Evolutionary conservation across 2,329 filamentous ascomycete species (phyloP).

Genomic region (Coniochaeta pulveracea): DNA sequence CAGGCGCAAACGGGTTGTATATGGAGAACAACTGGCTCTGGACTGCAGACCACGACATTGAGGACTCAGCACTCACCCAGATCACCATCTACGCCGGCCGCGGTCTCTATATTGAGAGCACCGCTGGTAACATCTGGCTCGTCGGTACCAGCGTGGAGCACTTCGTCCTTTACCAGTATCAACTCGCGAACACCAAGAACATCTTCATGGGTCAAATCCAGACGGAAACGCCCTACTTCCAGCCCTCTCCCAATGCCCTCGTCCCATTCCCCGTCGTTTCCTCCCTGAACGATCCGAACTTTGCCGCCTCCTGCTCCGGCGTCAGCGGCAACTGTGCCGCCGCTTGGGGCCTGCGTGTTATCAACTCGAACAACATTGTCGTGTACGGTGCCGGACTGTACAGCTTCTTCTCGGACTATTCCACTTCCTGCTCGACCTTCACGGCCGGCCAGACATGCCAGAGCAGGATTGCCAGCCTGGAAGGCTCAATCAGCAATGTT

Average conservation of each 20-base stretch:
- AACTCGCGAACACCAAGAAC: conserved; percentile 47
- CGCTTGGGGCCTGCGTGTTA: conserved; percentile 54
- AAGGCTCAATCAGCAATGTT: conserved; percentile 17
- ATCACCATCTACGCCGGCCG: conserved; percentile 39
- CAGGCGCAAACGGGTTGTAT: conserved; percentile 21
- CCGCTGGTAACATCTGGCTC: conserved; percentile 41
- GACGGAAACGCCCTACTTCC: conserved; percentile 59
- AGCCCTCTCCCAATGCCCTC: conserved; percentile 48
- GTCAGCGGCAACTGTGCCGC: conserved; percentile 30
- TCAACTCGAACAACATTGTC: conserved; percentile 41
- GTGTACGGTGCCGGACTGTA: conserved; percentile 57
- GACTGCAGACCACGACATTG: conserved; percentile 21
- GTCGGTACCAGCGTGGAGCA: conserved; percentile 50
- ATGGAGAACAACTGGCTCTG: conserved; percentile 39
- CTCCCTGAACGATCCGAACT: conserved; percentile 39
- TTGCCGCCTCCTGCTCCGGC: conserved; percentile 27
- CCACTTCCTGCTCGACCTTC: conserved; percentile 33
- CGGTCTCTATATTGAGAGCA: conserved; percentile 35
- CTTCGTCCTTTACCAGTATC: conserved; percentile 55
- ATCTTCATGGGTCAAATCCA: conserved; percentile 55
- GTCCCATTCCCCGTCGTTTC: conserved; percentile 37
- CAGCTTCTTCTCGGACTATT: conserved; percentile 57
- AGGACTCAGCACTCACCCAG: conserved; percentile 26
- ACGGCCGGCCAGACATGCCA: conserved; percentile 33
- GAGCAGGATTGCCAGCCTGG: conserved; percentile 25